A percentile compares a stretch with the other conserved stretches of the same genome.
Evolutionary conservation across 352 stramenopile genomes (phyloP).

Genomic region (Thalassiosira mediterranea): DNA sequence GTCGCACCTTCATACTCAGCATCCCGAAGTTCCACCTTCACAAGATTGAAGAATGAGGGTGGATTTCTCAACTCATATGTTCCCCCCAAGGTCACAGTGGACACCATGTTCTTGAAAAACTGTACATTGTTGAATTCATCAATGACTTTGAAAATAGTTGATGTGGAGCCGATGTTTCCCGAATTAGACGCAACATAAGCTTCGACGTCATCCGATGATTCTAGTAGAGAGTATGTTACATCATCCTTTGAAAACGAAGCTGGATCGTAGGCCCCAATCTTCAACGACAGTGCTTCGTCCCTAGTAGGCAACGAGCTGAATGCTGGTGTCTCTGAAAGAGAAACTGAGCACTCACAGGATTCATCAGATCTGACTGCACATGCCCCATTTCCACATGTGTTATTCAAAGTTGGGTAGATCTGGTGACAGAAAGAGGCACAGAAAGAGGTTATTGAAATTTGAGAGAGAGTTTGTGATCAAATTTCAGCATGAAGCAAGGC

Average conservation of each 20-base stretch:
- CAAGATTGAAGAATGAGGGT: slow-evolving; percentile 16
- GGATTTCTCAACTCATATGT: slow-evolving; percentile 32
- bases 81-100: slow-evolving; percentile 15
- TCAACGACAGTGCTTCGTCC: slow-evolving; percentile 18
- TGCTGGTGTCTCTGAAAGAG: slow-evolving; percentile 14
- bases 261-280: slow-evolving; percentile 16
- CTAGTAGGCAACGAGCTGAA: slow-evolving; percentile 31
- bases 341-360: slow-evolving; percentile 19
- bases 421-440: too few species aligned
- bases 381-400: slow-evolving; percentile 13
- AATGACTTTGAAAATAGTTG: slow-evolving; percentile 64
- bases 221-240: slow-evolving; percentile 9
- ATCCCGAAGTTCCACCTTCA: slow-evolving; percentile 29
- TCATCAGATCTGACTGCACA: slow-evolving; percentile 9
- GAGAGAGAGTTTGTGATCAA: too few species aligned
- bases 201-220: slow-evolving; percentile 24
- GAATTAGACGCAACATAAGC: slow-evolving; percentile 42
- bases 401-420: slow-evolving; percentile 5
- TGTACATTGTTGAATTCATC: slow-evolving; percentile 52
- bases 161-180: slow-evolving; percentile 21
- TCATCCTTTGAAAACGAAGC: slow-evolving; percentile 4
- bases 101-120: slow-evolving; percentile 62
- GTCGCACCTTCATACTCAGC: slow-evolving; percentile 50
- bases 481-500: too few species aligned
- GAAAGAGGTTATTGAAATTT: too few species aligned